These are phyloP conservation scores for Blakeslea trispora DNA, from an alignment of 371 early-diverging fungal species.

Conservation along the genomic window DNA sequence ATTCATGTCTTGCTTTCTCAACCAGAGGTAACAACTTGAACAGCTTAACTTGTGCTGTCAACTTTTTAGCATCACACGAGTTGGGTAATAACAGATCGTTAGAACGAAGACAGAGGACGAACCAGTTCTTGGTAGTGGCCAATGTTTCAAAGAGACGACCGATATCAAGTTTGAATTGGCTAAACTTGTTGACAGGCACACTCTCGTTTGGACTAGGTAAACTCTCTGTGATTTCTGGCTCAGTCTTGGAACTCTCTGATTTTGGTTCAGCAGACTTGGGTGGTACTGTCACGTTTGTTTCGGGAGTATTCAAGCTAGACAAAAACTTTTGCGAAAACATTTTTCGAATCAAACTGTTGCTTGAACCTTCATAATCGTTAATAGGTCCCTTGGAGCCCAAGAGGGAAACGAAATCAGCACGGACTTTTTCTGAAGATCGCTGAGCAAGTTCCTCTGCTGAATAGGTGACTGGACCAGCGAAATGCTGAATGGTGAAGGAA, in stretches of 20 bases:
- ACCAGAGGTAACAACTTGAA: slow-evolving; percentile 18
- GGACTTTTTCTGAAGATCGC: slow-evolving; percentile 62
- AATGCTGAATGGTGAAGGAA: slow-evolving; percentile 77
- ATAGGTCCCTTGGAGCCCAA: slow-evolving; percentile 38
- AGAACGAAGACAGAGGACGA: slow-evolving; percentile 77
- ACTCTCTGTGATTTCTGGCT: slow-evolving; percentile 6
- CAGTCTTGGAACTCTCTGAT: slow-evolving; percentile 9
- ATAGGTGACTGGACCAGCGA: slow-evolving; percentile 73
- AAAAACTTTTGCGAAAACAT: slow-evolving; percentile 39
- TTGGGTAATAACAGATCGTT: slow-evolving; percentile 63
- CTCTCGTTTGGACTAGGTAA: no score
- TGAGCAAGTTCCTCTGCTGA: slow-evolving; percentile 67
- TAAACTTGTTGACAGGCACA: neutral
- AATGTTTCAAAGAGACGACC: slow-evolving; percentile 68
- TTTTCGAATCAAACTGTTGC: slow-evolving; percentile 20
- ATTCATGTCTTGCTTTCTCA: slow-evolving; percentile 26
- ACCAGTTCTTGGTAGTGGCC: slow-evolving; percentile 82
- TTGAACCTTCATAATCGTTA: slow-evolving; percentile 15
- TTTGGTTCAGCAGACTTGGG: no score
- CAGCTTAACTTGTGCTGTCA: slow-evolving; percentile 19
- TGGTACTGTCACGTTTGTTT: no score
- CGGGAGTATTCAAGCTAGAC: slow-evolving; percentile 11
- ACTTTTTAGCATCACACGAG: slow-evolving; percentile 50
- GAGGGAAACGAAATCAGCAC: slow-evolving; percentile 77
- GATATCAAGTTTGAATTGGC: slow-evolving; percentile 55